Percentiles rank a stretch among this genome's conserved stretches.
Conservation (phyloP, 768 basidiomycete species). For the Mycena polygramma region DNA sequence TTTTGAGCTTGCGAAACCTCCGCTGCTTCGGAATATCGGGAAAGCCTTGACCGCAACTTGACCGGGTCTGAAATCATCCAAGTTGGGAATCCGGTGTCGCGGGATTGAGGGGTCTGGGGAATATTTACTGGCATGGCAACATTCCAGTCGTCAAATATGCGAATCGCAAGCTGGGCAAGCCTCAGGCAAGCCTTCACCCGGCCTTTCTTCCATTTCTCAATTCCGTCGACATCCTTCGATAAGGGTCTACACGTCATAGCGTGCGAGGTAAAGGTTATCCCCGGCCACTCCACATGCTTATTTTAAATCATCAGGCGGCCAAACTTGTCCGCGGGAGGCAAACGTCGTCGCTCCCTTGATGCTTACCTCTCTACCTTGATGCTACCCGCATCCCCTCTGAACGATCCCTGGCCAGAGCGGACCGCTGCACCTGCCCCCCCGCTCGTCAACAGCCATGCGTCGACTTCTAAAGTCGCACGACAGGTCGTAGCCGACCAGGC, state of each 20-base stretch:
- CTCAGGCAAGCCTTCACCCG: no score
- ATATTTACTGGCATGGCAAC: not conserved
- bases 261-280: constrained; percentile 11
- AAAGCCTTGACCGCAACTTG: no score
- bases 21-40: no score
- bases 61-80: no score
- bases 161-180: not conserved
- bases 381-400: constrained; percentile 16
- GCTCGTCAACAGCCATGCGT: constrained; percentile 4
- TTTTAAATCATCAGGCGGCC: constrained; percentile 3
- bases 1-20: no score
- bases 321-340: not conserved
- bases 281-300: constrained; percentile 7
- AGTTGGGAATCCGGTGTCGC: no score
- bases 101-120: no score
- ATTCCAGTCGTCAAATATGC: constrained; percentile 3
- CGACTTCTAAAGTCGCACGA: constrained; percentile 45
- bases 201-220: not conserved
- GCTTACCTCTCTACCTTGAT: constrained; percentile 9
- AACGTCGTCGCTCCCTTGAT: constrained; percentile 1
- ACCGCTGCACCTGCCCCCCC: constrained; percentile 1
- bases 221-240: not conserved
- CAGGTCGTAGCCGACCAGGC: constrained; percentile 56
- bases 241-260: not conserved
- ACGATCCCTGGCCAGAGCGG: constrained; percentile 26